These are phyloP conservation scores for Ceratocystis variospora DNA, from an alignment of 2,329 filamentous ascomycete species.

Conservation along the genomic window DNA sequence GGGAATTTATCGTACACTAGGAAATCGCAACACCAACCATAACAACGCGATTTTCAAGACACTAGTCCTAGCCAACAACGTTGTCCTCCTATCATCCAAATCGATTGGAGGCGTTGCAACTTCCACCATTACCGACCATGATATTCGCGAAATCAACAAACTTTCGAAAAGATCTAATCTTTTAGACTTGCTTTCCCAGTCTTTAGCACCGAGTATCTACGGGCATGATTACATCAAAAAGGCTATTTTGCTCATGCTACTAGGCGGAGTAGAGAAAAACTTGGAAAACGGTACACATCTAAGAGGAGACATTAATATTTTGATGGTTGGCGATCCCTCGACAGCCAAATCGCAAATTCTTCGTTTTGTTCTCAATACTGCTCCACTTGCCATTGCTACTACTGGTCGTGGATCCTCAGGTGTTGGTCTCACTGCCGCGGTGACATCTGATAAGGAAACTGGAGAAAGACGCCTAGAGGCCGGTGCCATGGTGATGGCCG, in stretches of 20 bases:
- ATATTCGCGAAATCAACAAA: slow-evolving; percentile 98
- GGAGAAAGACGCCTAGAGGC: slow-evolving; percentile 89
- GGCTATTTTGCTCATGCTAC: slow-evolving; percentile 84
- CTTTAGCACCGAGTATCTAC: slow-evolving; percentile 88
- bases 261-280: slow-evolving; percentile 97
- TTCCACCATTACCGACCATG: slow-evolving; percentile 83
- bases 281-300: slow-evolving; percentile 94
- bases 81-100: slow-evolving; percentile 89
- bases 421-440: slow-evolving; percentile 91
- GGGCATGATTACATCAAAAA: slow-evolving; percentile 98
- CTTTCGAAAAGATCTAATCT: slow-evolving; percentile 87
- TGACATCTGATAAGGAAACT: slow-evolving; percentile 94
- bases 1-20: slow-evolving; percentile 87
- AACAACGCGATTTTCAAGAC: slow-evolving; percentile 94
- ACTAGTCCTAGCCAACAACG: slow-evolving; percentile 81
- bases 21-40: slow-evolving; percentile 81
- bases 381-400: slow-evolving; percentile 88
- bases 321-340: slow-evolving; percentile 98
- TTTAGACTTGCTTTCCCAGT: slow-evolving; percentile 85
- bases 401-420: slow-evolving; percentile 94
- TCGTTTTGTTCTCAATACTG: slow-evolving; percentile 93
- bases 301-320: slow-evolving; percentile 95
- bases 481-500: slow-evolving; percentile 95
- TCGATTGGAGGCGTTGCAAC: slow-evolving; percentile 88
- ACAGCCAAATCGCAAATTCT: slow-evolving; percentile 97